phyloP scores from a whole-genome alignment of 352 stramenopile species.

The Globisporangium mamillatum region DNA sequence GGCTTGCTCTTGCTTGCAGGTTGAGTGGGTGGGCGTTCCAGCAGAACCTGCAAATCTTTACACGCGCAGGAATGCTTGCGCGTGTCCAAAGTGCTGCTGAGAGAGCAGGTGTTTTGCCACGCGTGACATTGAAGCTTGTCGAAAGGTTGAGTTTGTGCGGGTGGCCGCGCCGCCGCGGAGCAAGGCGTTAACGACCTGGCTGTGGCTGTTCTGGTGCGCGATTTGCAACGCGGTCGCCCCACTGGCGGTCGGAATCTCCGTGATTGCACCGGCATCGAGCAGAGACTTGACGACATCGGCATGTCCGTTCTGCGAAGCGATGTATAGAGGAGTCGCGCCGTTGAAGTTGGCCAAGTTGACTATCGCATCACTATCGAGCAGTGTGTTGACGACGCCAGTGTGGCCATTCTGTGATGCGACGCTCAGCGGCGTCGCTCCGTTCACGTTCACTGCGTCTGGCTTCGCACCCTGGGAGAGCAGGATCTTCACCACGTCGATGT shows the following conservation, averaged over 20 bases:
- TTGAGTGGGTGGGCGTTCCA: neutral
- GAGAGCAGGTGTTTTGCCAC: neutral
- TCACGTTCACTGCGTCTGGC: conserved; percentile 8
- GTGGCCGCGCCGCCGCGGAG: neutral
- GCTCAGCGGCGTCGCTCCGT: conserved; percentile 11
- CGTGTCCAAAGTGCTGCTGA: neutral
- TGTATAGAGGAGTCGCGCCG: conserved; percentile 13
- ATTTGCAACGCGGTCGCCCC: neutral
- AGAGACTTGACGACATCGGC: conserved; percentile 6
- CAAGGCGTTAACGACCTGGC: neutral
- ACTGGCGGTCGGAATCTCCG: conserved; percentile 1
- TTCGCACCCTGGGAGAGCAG: conserved; percentile 12
- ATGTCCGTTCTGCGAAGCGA: conserved; percentile 16
- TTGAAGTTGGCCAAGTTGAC: conserved; percentile 9
- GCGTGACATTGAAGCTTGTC: conserved; percentile 1
- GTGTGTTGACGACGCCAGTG: conserved; percentile 4
- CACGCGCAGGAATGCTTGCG: neutral
- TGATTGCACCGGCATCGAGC: conserved; percentile 6
- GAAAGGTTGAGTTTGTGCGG: neutral
- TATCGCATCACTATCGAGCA: conserved; percentile 10
- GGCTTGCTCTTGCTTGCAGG: neutral
- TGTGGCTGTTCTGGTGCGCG: conserved; percentile 4
- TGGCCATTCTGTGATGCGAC: conserved; percentile 17
- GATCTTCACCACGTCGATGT: neutral
- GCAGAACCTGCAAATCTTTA: neutral